Conservation (phyloP, 179 eudicot species). For the Carnegiea gigantea region DNA sequence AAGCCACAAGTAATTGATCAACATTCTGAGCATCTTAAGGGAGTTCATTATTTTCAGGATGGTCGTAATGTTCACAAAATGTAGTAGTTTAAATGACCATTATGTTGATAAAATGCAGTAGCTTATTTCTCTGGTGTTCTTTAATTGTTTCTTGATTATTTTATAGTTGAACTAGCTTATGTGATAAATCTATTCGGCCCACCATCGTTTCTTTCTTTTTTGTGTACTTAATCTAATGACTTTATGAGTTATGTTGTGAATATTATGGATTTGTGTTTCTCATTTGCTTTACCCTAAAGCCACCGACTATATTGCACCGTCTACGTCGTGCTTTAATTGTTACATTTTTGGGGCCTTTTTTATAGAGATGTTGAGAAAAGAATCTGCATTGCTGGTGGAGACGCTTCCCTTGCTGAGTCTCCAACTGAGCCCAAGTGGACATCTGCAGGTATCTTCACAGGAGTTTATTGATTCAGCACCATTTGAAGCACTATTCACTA, state of each 20-base stretch:
- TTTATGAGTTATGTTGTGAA: neutral
- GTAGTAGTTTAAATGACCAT: neutral
- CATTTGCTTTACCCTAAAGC: neutral
- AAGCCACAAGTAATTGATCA: neutral
- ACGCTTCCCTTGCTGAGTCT: slow-evolving; percentile 67
- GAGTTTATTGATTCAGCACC: slow-evolving; percentile 2
- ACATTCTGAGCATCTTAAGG: neutral
- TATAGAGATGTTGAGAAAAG: slow-evolving; percentile 63
- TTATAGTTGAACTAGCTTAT: neutral
- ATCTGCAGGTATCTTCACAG: slow-evolving; percentile 57
- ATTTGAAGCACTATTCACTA: neutral
- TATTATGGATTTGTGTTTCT: neutral
- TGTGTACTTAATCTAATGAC: neutral
- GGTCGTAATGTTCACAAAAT: neutral
- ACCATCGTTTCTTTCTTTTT: neutral
- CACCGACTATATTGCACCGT: neutral
- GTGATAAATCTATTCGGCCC: neutral
- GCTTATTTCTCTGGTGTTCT: neutral
- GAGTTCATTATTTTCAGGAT: neutral
- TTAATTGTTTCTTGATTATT: neutral
- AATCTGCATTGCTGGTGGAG: slow-evolving; percentile 86
- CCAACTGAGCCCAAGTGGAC: slow-evolving; percentile 98
- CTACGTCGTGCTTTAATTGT: neutral
- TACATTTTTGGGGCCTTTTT: neutral
- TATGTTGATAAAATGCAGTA: neutral